Conservation (phyloP, 2,329 filamentous ascomycete species). For the Ophiognomonia clavigignenti-juglandacearum region DNA sequence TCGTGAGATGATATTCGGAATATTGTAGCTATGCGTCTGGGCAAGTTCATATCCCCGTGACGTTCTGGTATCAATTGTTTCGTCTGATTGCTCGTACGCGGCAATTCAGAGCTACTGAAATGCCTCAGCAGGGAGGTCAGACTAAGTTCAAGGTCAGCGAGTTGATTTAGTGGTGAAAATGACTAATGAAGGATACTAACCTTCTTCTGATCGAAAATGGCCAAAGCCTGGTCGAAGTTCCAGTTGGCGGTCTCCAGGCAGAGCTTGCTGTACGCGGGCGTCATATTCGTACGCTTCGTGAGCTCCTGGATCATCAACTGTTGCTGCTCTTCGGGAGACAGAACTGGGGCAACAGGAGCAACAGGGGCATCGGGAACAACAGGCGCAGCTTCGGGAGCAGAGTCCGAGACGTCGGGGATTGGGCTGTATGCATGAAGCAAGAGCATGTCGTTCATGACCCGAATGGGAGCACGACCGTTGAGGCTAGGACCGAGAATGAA, state of each 20-base stretch:
- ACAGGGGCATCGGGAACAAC: slow-evolving; percentile 21
- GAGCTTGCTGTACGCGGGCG: slow-evolving; percentile 69
- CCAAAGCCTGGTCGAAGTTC: slow-evolving; percentile 71
- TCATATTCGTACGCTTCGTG: slow-evolving; percentile 76
- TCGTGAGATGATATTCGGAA: no score
- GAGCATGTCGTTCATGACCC: slow-evolving; percentile 77
- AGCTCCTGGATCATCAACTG: slow-evolving; percentile 72
- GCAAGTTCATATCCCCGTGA: not conserved
- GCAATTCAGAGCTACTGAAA: slow-evolving; percentile 11
- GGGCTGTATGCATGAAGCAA: slow-evolving; percentile 62
- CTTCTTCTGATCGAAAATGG: slow-evolving; percentile 71
- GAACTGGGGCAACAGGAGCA: slow-evolving; percentile 11
- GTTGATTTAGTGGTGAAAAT: slow-evolving; percentile 14
- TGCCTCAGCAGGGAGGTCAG: slow-evolving; percentile 12
- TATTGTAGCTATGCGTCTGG: no score
- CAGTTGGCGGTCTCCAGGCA: slow-evolving; percentile 76
- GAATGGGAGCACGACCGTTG: slow-evolving; percentile 57
- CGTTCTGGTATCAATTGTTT: no score
- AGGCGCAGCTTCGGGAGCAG: slow-evolving; percentile 20
- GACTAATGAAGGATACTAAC: slow-evolving; percentile 37
- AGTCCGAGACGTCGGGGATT: slow-evolving; percentile 37
- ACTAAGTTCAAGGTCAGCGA: slow-evolving; percentile 9
- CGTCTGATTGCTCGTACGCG: not conserved
- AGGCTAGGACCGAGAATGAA: slow-evolving; percentile 74
- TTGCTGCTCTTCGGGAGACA: slow-evolving; percentile 44